A percentile compares a stretch with the other conserved stretches of the same genome.
These are phyloP conservation scores for Blastomyces gilchristii DNA, from an alignment of 2,329 filamentous ascomycete genomes.

Conservation along the genomic window DNA sequence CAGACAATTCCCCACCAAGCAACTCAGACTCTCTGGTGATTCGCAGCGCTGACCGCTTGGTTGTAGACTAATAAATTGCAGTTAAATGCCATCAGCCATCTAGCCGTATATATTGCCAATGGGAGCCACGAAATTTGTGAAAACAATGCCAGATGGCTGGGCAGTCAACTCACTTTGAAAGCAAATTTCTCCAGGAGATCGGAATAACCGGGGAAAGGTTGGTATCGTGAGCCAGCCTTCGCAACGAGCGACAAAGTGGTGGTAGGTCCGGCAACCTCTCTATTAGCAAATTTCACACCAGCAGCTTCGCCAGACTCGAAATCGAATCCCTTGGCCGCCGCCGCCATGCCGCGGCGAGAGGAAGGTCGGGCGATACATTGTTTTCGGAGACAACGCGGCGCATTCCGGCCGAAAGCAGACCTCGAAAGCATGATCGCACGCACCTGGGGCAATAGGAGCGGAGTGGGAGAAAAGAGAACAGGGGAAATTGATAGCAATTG, in stretches of 20 bases:
- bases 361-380: constrained; percentile 49
- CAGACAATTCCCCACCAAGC: constrained; percentile 76
- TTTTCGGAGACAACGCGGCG: constrained; percentile 51
- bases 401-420: constrained; percentile 53
- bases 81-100: constrained; percentile 9
- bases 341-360: constrained; percentile 52
- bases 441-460: constrained; percentile 26
- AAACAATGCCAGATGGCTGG: constrained; percentile 5
- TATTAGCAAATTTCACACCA: constrained; percentile 85
- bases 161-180: constrained; percentile 63
- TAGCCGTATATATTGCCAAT: constrained; percentile 8
- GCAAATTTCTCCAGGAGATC: constrained; percentile 90
- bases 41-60: constrained; percentile 77
- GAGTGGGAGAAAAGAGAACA: constrained; percentile 27
- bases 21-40: constrained; percentile 94
- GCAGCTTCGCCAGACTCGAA: constrained; percentile 79
- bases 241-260: constrained; percentile 84
- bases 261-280: constrained; percentile 79
- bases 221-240: constrained; percentile 89
- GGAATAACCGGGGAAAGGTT: constrained; percentile 79
- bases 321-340: constrained; percentile 61
- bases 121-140: not conserved
- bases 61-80: constrained; percentile 56
- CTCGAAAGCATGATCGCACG: constrained; percentile 57
- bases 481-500: constrained; percentile 24